phyloP scores from a whole-genome alignment of 1,284 basidiomycete species.

The Cronartium quercuum region DNA sequence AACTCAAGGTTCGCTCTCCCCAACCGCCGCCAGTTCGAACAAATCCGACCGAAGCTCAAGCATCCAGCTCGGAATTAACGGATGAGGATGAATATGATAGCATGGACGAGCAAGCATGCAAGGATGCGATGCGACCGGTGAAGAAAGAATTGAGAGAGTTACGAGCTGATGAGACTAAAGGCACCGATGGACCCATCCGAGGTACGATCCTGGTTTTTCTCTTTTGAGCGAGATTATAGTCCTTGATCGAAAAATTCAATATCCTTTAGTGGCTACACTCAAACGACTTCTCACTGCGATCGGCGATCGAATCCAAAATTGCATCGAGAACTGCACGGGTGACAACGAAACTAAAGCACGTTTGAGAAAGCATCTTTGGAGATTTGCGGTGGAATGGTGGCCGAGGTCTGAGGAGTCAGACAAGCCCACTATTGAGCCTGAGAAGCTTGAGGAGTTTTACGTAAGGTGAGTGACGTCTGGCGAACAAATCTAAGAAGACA shows the following conservation, averaged over 20 bases:
- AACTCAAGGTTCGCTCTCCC: conserved; percentile 53
- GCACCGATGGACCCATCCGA: conserved; percentile 28
- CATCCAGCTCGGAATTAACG: conserved; percentile 47
- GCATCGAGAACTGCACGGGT: conserved; percentile 57
- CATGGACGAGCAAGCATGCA: conserved; percentile 92
- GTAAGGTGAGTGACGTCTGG: conserved; percentile 12
- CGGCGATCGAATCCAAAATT: conserved; percentile 80
- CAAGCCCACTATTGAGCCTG: conserved; percentile 24
- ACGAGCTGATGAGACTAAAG: conserved; percentile 14
- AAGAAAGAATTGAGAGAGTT: conserved; percentile 82
- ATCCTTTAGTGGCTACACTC: conserved; percentile 87
- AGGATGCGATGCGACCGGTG: conserved; percentile 90
- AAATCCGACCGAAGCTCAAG: conserved; percentile 61
- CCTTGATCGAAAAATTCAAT: conserved; percentile 82
- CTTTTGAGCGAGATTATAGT: conserved; percentile 71
- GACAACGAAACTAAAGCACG: conserved; percentile 24
- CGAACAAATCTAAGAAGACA: neutral
- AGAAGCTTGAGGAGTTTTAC: conserved; percentile 27
- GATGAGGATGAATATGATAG: conserved; percentile 41
- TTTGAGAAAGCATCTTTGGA: conserved; percentile 33
- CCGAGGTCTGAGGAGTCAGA: conserved; percentile 25
- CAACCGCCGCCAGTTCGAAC: conserved; percentile 75
- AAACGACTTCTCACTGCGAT: conserved; percentile 94
- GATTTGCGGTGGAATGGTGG: conserved; percentile 39
- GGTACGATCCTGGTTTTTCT: conserved; percentile 13